Evolutionary conservation across 352 stramenopile species (phyloP).

Genomic region (Halophytophthora polymorphica): DNA sequence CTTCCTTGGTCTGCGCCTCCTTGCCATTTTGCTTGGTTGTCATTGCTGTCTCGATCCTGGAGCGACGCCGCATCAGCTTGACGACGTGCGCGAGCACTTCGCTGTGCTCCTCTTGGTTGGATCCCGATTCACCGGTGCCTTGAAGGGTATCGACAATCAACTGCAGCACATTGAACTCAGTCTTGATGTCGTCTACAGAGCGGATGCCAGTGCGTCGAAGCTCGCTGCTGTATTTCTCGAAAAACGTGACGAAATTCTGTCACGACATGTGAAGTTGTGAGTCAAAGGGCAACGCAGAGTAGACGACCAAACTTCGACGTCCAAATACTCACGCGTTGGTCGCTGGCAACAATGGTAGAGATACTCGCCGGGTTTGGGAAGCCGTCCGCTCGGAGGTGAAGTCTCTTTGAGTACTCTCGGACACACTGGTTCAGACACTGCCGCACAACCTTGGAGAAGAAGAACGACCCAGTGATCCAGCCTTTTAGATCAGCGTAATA

Average conservation of each 20-base stretch:
- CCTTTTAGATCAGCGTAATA: slow-evolving; percentile 69
- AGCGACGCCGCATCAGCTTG: slow-evolving; percentile 66
- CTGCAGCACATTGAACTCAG: slow-evolving; percentile 54
- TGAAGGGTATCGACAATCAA: slow-evolving; percentile 46
- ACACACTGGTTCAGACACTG: slow-evolving; percentile 66
- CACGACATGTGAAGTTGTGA: not conserved
- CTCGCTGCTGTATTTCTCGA: slow-evolving; percentile 62
- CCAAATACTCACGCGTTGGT: slow-evolving; percentile 43
- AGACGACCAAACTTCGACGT: not conserved
- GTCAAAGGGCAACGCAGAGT: not conserved
- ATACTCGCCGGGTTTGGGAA: slow-evolving; percentile 42
- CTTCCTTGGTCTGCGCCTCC: slow-evolving; percentile 47
- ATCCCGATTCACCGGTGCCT: slow-evolving; percentile 21
- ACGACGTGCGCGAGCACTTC: slow-evolving; percentile 47
- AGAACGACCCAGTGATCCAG: slow-evolving; percentile 82
- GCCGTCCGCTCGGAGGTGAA: slow-evolving; percentile 55
- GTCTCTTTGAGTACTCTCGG: slow-evolving; percentile 59
- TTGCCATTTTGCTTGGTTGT: slow-evolving; percentile 27
- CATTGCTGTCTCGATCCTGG: slow-evolving; percentile 43
- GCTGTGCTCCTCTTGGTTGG: slow-evolving; percentile 23
- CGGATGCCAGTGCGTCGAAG: slow-evolving; percentile 71
- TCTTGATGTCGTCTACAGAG: slow-evolving; percentile 60
- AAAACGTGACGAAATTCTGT: slow-evolving; percentile 67
- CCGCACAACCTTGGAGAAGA: slow-evolving; percentile 79
- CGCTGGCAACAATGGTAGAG: slow-evolving; percentile 47